A percentile compares a stretch with the other conserved stretches of the same genome.
phyloP scores from a whole-genome alignment of 768 basidiomycete genomes.

The Boletus huronensis region DNA sequence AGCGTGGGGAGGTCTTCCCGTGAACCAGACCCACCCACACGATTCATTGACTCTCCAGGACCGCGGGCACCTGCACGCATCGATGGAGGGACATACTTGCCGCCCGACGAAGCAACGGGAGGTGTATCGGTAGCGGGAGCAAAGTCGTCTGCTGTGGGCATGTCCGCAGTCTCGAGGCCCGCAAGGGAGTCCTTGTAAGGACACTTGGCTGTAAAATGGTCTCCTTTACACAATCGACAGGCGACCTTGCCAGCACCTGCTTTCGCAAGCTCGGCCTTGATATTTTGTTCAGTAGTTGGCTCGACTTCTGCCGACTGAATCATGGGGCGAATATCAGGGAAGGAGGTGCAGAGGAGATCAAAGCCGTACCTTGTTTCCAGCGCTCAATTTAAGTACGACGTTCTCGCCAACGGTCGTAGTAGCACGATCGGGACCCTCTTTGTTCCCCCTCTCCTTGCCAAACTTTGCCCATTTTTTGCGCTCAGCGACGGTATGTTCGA shows the following conservation, averaged over 20 bases:
- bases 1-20: constrained; percentile 95
- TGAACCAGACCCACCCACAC: constrained; percentile 41
- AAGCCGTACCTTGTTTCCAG: constrained; percentile 57
- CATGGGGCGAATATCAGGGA: neutral
- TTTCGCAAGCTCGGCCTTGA: constrained; percentile 64
- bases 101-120: constrained; percentile 41
- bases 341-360: neutral
- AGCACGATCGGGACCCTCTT: constrained; percentile 85
- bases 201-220: constrained; percentile 97
- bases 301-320: constrained; percentile 62
- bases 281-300: constrained; percentile 56
- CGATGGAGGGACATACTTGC: constrained; percentile 93
- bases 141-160: constrained; percentile 37
- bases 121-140: constrained; percentile 33
- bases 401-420: constrained; percentile 90
- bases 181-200: constrained; percentile 95
- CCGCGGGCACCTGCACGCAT: constrained; percentile 72
- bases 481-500: constrained; percentile 93
- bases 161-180: constrained; percentile 58
- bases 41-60: constrained; percentile 71
- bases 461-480: constrained; percentile 94
- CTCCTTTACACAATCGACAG: constrained; percentile 94
- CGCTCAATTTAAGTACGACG: constrained; percentile 57
- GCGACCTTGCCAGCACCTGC: constrained; percentile 84
- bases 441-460: constrained; percentile 84